A percentile compares a stretch with the other conserved stretches of the same genome.
Conservation (phyloP, 768 basidiomycete species). For the Amanita rubescens region DNA sequence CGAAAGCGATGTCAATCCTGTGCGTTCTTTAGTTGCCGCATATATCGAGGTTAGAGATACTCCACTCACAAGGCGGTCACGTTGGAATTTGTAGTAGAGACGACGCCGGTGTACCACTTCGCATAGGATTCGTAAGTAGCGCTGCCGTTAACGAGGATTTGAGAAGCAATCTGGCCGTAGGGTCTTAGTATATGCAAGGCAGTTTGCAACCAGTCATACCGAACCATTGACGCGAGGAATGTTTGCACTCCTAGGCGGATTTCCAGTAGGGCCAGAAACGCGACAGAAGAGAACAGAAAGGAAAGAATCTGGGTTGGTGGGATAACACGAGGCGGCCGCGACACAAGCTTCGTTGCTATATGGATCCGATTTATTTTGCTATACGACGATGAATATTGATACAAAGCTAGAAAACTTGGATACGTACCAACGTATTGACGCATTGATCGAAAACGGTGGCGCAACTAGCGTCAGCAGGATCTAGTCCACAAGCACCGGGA, state of each 20-base stretch:
- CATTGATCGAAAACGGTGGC: conserved; percentile 8
- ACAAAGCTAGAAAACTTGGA: no score
- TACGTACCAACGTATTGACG: conserved; percentile 7
- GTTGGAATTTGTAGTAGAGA: conserved; percentile 3
- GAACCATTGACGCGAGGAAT: not conserved
- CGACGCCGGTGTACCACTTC: conserved; percentile 7
- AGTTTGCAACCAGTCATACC: not conserved
- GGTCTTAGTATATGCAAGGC: not conserved
- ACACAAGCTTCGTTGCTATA: conserved; percentile 9
- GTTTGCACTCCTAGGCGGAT: conserved; percentile 1
- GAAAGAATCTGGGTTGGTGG: conserved; percentile 9
- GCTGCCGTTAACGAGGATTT: not conserved
- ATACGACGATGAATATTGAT: not conserved
- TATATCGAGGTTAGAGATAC: not conserved
- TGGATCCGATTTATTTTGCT: conserved; percentile 6
- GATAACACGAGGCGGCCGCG: conserved; percentile 12
- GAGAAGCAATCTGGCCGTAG: conserved; percentile 3
- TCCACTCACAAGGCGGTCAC: conserved; percentile 5
- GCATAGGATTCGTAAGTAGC: conserved; percentile 4
- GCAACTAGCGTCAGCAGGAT: conserved; percentile 11
- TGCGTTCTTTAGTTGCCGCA: not conserved
- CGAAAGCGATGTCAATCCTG: conserved; percentile 10
- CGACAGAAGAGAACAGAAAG: conserved; percentile 10
- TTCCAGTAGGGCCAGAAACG: conserved; percentile 5
- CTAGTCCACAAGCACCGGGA: conserved; percentile 9